These are phyloP conservation scores for Volutella citrinella DNA, from an alignment of 2,329 filamentous ascomycete species.

Conservation along the genomic window DNA sequence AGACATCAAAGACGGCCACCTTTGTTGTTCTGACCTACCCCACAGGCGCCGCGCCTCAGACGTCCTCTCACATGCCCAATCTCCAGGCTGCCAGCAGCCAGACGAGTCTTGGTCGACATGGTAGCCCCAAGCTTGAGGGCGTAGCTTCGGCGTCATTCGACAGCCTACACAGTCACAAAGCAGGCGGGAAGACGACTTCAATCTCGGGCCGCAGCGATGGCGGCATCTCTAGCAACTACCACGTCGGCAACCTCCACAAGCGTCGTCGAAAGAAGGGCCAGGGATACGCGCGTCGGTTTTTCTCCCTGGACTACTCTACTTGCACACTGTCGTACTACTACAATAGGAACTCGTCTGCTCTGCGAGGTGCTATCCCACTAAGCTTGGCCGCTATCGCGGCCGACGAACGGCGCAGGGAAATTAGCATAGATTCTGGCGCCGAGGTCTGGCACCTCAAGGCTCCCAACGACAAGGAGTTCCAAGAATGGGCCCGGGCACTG, in stretches of 20 bases:
- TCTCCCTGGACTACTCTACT: conserved; percentile 91
- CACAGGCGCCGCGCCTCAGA: conserved; percentile 73
- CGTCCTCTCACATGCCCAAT: conserved; percentile 66
- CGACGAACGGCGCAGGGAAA: conserved; percentile 83
- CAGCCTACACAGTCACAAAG: conserved; percentile 54
- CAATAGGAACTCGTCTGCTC: conserved; percentile 85
- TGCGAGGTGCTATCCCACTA: conserved; percentile 88
- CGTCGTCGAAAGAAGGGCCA: conserved; percentile 90
- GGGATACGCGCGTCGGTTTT: conserved; percentile 89
- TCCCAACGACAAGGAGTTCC: conserved; percentile 78
- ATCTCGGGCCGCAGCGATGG: conserved; percentile 52
- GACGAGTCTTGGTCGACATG: conserved; percentile 49
- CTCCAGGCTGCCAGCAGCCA: conserved; percentile 46
- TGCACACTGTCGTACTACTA: conserved; percentile 96
- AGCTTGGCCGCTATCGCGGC: conserved; percentile 88
- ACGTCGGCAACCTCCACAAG: conserved; percentile 85
- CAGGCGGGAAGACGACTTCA: conserved; percentile 43
- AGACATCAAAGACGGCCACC: conserved; percentile 88
- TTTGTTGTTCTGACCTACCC: conserved; percentile 94
- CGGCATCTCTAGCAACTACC: conserved; percentile 53
- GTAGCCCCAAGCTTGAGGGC: conserved; percentile 43
- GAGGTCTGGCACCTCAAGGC: conserved; percentile 95
- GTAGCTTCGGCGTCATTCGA: conserved; percentile 55
- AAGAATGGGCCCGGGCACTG: conserved; percentile 80
- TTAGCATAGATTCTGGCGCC: conserved; percentile 93